phyloP scores from a whole-genome alignment of 2,329 filamentous ascomycete species.

The Beauveria rudraprayagi region DNA sequence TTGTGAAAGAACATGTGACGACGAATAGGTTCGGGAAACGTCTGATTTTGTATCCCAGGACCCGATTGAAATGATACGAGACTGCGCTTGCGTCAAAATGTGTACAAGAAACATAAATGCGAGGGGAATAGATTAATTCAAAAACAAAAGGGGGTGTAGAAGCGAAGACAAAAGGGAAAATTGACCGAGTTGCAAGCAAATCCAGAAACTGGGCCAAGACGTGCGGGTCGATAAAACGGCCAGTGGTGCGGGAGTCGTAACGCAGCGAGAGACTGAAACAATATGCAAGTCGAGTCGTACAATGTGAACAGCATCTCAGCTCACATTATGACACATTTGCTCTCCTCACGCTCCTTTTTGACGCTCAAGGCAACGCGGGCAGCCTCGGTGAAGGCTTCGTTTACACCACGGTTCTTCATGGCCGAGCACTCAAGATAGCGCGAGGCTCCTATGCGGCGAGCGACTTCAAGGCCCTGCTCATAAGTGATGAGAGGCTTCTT shows the following conservation, averaged over 20 bases:
- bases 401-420: constrained; percentile 95
- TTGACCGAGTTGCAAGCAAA: neutral
- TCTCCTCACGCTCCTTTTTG: constrained; percentile 55
- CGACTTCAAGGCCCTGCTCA: constrained; percentile 83
- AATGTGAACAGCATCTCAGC: neutral
- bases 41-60: constrained; percentile 6
- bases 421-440: constrained; percentile 97
- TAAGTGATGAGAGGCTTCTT: constrained; percentile 77
- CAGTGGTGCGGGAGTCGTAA: constrained; percentile 2
- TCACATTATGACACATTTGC: constrained; percentile 55
- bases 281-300: neutral
- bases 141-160: neutral
- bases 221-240: neutral
- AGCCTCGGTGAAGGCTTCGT: constrained; percentile 97
- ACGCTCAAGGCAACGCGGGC: constrained; percentile 82
- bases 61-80: neutral
- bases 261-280: neutral
- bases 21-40: neutral
- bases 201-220: neutral
- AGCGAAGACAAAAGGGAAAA: neutral
- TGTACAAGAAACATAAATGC: constrained; percentile 10
- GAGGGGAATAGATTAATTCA: constrained; percentile 3
- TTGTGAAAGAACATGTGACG: neutral
- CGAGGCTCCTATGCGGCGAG: constrained; percentile 82
- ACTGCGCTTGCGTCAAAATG: neutral